phyloP scores from a whole-genome alignment of 164 flowering plant genomes.

The Magnolia changhungtana region DNA sequence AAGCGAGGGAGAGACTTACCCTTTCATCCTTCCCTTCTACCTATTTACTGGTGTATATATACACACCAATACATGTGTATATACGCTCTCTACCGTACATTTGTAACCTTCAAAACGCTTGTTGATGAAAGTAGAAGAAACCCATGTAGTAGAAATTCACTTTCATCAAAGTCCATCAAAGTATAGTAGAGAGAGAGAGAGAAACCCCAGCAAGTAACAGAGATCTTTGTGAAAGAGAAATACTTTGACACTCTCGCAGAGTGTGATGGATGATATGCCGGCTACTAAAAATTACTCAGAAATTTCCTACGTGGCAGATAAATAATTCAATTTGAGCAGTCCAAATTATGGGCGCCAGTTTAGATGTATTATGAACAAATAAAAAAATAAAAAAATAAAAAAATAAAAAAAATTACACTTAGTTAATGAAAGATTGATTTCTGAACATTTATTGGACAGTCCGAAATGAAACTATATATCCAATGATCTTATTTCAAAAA shows the following conservation, averaged over 20 bases:
- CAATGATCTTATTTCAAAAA: too few species aligned
- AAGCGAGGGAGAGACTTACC: not conserved
- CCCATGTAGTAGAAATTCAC: not conserved
- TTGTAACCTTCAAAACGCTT: not conserved
- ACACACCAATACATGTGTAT: not conserved
- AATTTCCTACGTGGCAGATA: too few species aligned
- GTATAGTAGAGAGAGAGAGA: too few species aligned
- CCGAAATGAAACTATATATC: too few species aligned
- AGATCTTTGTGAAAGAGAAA: not conserved
- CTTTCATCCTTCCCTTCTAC: not conserved
- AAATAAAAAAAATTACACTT: too few species aligned
- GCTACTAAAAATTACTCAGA: too few species aligned
- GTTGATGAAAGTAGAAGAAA: not conserved
- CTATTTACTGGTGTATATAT: not conserved
- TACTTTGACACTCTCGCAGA: not conserved
- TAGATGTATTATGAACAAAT: too few species aligned
- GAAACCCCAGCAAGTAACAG: not conserved
- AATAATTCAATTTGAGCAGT: not conserved
- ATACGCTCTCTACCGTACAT: not conserved
- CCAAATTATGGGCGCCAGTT: too few species aligned
- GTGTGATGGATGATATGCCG: too few species aligned
- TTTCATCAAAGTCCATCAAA: not conserved
- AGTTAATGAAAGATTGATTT: too few species aligned
- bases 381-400: too few species aligned
- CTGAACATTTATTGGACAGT: too few species aligned